Conservation (phyloP, 768 basidiomycete genomes). For the Pleurotus ostreatus region DNA sequence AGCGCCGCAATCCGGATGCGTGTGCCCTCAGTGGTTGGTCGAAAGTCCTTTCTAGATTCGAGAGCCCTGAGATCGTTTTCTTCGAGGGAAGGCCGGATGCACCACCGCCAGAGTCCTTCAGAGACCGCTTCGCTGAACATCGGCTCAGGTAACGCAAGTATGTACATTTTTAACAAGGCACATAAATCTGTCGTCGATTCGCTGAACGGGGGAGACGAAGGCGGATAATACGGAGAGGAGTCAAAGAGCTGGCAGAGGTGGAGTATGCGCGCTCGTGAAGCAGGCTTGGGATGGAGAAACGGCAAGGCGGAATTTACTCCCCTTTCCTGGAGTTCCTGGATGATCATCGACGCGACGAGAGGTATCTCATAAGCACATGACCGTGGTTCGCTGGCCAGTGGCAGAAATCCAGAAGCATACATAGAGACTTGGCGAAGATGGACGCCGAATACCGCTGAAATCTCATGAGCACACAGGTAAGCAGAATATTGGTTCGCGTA, state of each 20-base stretch:
- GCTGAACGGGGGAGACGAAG: neutral
- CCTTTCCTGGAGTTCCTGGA: neutral
- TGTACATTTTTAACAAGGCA: conserved; percentile 34
- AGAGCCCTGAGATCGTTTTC: neutral
- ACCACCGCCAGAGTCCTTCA: conserved; percentile 32
- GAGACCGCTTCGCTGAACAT: conserved; percentile 29
- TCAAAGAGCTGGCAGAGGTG: neutral
- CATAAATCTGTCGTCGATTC: conserved; percentile 37
- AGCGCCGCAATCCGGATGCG: conserved; percentile 27
- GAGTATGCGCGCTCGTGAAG: neutral
- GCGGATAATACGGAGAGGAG: neutral
- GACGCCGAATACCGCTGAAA: neutral
- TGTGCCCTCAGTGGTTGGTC: conserved; percentile 6
- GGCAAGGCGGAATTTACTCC: neutral
- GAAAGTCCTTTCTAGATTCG: conserved; percentile 9
- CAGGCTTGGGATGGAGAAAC: neutral
- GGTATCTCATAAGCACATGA: neutral
- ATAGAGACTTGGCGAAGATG: conserved; percentile 1
- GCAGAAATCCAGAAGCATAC: neutral
- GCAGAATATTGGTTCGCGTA: neutral
- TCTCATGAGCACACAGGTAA: neutral
- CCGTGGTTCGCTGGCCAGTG: neutral
- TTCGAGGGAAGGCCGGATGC: conserved; percentile 19
- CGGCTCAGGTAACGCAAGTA: conserved; percentile 37
- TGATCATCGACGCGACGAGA: neutral